Conservation (phyloP, 345 rosid species). For the Ricinus communis region DNA sequence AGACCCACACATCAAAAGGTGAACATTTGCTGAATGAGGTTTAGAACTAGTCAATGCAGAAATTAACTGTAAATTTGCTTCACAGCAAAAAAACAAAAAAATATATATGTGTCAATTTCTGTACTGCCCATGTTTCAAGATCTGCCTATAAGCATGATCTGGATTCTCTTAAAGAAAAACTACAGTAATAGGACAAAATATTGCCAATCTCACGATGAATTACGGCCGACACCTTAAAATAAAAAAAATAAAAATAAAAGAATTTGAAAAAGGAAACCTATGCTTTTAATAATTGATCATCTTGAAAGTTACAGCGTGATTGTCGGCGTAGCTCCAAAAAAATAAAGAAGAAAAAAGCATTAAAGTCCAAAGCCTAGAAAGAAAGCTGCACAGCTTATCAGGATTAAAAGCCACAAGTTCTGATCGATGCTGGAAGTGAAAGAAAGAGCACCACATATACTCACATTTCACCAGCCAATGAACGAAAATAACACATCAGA, state of each 20-base stretch:
- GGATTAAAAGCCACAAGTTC: not conserved
- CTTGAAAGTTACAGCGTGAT: conserved; percentile 9
- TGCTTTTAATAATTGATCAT: too few relatives aligned
- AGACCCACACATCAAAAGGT: not conserved
- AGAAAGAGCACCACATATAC: not conserved
- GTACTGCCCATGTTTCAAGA: not conserved
- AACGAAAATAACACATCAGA: not conserved
- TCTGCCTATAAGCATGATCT: not conserved
- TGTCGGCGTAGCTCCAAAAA: conserved; percentile 3
- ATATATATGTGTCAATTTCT: not conserved
- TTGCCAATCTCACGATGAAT: not conserved
- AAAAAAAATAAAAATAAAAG: not conserved
- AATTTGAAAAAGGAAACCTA: too few relatives aligned
- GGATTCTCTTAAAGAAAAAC: not conserved
- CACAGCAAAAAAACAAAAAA: not conserved
- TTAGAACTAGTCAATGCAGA: not conserved
- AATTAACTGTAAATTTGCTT: not conserved
- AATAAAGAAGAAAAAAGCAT: not conserved
- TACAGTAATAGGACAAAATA: not conserved
- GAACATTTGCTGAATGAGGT: not conserved
- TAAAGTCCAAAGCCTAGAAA: conserved; percentile 5
- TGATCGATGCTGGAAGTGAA: not conserved
- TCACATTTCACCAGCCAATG: not conserved
- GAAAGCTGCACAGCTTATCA: conserved; percentile 11
- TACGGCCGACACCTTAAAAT: not conserved